Evolutionary conservation across 2,329 filamentous ascomycete genomes (phyloP).

Genomic region (Colletotrichum caudatum): DNA sequence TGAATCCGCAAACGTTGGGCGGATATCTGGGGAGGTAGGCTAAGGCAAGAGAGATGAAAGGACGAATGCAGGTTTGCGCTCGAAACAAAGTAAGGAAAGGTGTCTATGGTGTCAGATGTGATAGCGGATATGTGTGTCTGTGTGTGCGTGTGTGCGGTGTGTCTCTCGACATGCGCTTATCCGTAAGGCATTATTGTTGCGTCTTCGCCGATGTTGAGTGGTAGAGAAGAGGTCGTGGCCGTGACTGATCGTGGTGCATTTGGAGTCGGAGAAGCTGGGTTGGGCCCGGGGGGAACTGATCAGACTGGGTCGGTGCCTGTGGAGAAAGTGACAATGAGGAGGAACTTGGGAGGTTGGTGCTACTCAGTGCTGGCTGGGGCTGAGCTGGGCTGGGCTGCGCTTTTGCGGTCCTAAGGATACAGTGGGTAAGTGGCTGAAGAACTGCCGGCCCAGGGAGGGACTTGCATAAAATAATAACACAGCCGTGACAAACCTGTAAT

Average conservation of each 20-base stretch:
- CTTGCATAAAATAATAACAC: neutral
- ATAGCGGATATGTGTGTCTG: neutral
- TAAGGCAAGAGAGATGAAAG: neutral
- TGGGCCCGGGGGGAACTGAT: constrained; percentile 1
- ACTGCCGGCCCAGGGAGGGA: neutral
- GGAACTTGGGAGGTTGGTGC: neutral
- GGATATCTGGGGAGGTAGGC: neutral
- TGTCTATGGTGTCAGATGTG: neutral
- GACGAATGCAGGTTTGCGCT: neutral
- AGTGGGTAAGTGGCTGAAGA: constrained; percentile 4
- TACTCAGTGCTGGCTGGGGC: neutral
- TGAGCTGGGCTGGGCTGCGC: neutral
- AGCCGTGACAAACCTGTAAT: neutral
- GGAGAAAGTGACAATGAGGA: constrained; percentile 7
- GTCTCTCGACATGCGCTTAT: constrained; percentile 7
- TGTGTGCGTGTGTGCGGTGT: neutral
- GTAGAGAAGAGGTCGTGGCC: constrained; percentile 13
- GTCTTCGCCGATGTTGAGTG: constrained; percentile 12
- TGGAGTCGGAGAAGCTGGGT: constrained; percentile 15
- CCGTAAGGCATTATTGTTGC: constrained; percentile 8
- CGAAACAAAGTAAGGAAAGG: neutral
- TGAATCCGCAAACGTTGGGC: neutral
- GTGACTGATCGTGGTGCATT: constrained; percentile 13
- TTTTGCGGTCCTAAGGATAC: neutral
- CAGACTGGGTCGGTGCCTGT: constrained; percentile 7